Base-by-base conservation (phyloP, 305 asterid species). In the Fraxinus angustifolia region DNA sequence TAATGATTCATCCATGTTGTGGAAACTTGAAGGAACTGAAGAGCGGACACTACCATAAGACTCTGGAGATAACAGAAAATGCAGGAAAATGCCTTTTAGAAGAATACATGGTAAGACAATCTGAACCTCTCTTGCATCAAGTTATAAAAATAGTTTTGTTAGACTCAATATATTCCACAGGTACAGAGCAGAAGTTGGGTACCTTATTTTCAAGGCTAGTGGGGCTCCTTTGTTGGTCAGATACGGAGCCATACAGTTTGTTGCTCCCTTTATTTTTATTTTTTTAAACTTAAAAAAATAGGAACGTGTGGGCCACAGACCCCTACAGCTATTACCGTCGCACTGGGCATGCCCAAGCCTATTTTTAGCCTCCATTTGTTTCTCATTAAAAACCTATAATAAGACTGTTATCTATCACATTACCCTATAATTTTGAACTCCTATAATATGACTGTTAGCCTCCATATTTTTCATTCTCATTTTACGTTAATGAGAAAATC, bases 81-180 rank as follows among this genome's bases (percentile, higher is more conserved):
- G 95, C 95, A 73, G 94, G 92, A 83, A 86, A 87, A 87, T 91
- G 93, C 77, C 95, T 94, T 74, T 80, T 87, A 30, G 92, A 94
- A 76, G 96, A 91, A 62, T 92, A 91, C 84, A 79, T 86, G 95
- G 98, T 93, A 88, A 86, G 90, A 36, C 8, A 3, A 38, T 21
- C 23, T 12, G 7, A 8, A 30, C 45, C 23, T 31, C 38, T 34
- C 38, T 33, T 67, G 31, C 42, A 30, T 48, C 40, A 67, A 67
- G 36, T 67, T 67, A 4, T 23, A 62, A 7, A 10, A 62, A 23
- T 62, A 17, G 2, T 62, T 62, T 62, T 8, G n/a, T 11, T 62
- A 26, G 34, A 10, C 8, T 53, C 62, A 6, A 53, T 50, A 53
- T 45, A 45, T 45, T 53, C 3, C 65, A 53, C 26, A 53, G 65